phyloP scores from a whole-genome alignment of 176 grass and related monocot genomes.

The Microstegium vimineum region DNA sequence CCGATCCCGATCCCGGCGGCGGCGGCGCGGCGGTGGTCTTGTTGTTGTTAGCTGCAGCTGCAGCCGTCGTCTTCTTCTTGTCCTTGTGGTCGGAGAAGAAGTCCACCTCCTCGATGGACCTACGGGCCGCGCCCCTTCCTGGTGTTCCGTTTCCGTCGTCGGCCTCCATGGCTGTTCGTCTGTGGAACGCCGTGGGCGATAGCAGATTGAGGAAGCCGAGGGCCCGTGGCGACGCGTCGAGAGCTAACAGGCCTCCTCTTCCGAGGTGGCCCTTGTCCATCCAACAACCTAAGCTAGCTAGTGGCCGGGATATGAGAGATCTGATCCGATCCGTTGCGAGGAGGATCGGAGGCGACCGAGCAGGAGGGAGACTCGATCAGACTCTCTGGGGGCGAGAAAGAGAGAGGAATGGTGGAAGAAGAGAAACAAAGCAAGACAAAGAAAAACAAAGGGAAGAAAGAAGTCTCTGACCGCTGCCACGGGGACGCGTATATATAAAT shows the following conservation, averaged over 20 bases:
- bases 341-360: no score
- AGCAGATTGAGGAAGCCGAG: slow-evolving; percentile 34
- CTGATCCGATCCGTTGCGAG: no score
- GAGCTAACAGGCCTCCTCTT: slow-evolving; percentile 34
- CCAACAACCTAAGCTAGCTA: no score
- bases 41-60: background rate
- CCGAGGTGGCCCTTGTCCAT: slow-evolving; percentile 54
- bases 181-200: background rate
- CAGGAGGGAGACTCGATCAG: no score
- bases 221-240: slow-evolving; percentile 41
- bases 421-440: background rate
- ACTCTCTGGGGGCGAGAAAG: background rate
- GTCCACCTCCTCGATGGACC: slow-evolving; percentile 79
- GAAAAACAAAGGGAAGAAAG: no score
- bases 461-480: slow-evolving; percentile 26
- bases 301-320: no score
- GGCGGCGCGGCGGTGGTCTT: no score
- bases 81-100: slow-evolving; percentile 91
- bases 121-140: background rate
- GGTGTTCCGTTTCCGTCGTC: background rate
- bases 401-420: background rate
- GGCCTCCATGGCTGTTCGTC: background rate
- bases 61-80: slow-evolving; percentile 43
- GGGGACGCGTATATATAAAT: slow-evolving; percentile 29
- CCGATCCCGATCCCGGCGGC: background rate